A percentile compares a stretch with the other conserved stretches of the same genome.
Conservation (phyloP, 345 rosid species). For the Sapria himalayana region DNA sequence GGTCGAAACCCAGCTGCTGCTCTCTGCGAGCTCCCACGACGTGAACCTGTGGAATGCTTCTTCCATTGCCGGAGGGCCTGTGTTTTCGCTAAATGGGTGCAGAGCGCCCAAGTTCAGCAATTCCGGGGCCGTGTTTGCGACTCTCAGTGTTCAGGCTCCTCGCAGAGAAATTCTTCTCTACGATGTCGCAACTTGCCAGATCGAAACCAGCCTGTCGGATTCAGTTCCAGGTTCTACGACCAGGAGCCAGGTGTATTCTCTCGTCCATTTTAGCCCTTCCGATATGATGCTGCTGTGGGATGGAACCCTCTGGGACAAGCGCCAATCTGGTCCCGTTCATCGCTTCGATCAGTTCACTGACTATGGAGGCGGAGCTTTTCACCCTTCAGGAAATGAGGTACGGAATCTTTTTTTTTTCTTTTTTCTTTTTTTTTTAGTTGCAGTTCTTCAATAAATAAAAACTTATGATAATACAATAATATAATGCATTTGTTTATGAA, state of each 20-base stretch:
- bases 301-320: constrained; percentile 73
- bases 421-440: too few species aligned
- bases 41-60: constrained; percentile 85
- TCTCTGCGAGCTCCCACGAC: constrained; percentile 71
- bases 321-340: constrained; percentile 31
- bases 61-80: constrained; percentile 40
- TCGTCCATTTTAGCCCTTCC: constrained; percentile 68
- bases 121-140: constrained; percentile 55
- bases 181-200: constrained; percentile 52
- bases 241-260: constrained; percentile 57
- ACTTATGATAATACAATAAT: too few species aligned
- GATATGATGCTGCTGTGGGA: constrained; percentile 80
- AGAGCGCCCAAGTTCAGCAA: constrained; percentile 85
- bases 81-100: constrained; percentile 59
- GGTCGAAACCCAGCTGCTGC: constrained; percentile 45
- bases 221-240: constrained; percentile 29
- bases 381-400: constrained; percentile 98
- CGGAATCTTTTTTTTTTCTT: too few species aligned
- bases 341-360: constrained; percentile 87
- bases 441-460: too few species aligned
- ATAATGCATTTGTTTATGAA: too few species aligned
- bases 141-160: constrained; percentile 33
- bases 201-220: constrained; percentile 40
- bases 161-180: constrained; percentile 64
- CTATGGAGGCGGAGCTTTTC: constrained; percentile 96